phyloP scores from a whole-genome alignment of 2,329 filamentous ascomycete genomes.

The Peltaster fructicola region DNA sequence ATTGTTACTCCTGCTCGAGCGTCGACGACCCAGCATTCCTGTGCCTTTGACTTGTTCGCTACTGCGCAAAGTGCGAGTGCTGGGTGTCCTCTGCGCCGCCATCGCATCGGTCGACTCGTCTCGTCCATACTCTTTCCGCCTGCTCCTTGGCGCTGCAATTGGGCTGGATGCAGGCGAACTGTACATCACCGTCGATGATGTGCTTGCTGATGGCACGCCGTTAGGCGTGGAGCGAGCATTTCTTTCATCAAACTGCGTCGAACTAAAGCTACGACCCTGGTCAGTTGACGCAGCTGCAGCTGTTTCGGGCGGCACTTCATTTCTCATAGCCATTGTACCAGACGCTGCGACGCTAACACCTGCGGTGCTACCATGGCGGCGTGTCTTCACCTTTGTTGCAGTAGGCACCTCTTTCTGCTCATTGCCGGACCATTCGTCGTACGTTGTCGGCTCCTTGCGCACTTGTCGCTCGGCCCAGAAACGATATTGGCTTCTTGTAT shows the following conservation, averaged over 20 bases:
- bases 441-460: conserved; percentile 15
- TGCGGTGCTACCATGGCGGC: conserved; percentile 2
- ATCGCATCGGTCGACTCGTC: too few relatives aligned
- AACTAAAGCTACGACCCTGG: conserved; percentile 5
- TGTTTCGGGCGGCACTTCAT: conserved; percentile 2
- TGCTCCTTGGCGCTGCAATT: conserved; percentile 6
- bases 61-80: conserved; percentile 9
- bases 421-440: conserved; percentile 17
- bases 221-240: too few relatives aligned
- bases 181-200: conserved; percentile 1
- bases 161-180: conserved; percentile 3
- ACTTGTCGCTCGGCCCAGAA: conserved; percentile 6
- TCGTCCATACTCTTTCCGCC: conserved; percentile 7
- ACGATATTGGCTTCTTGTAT: not conserved
- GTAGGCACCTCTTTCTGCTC: conserved; percentile 5
- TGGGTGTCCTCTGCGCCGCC: conserved; percentile 1
- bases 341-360: conserved; percentile 2
- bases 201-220: conserved; percentile 2
- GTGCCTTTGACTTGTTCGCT: conserved; percentile 9
- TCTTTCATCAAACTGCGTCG: too few relatives aligned
- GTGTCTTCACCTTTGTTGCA: conserved; percentile 1
- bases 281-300: conserved; percentile 1
- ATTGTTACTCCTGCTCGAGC: conserved; percentile 12
- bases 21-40: conserved; percentile 10
- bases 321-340: not conserved